Base-by-base conservation (phyloP, 2,329 filamentous ascomycete species). In the Xylogone sp. region DNA sequence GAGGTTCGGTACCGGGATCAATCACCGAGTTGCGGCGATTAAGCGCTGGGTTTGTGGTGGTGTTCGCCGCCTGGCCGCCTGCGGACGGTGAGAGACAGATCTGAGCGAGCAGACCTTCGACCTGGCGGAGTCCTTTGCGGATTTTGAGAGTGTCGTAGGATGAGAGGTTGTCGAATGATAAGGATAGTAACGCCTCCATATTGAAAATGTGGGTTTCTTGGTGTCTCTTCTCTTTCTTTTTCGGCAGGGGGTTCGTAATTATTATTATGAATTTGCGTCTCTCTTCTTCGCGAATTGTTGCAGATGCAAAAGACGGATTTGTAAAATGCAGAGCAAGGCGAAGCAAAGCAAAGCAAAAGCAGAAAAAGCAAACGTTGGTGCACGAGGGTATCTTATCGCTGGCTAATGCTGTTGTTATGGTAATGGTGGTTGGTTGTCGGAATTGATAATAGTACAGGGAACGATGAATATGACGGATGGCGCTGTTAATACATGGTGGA, bases 101-200 rank as follows among this genome's bases (percentile, higher is more conserved):
- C 71, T 96, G 92, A 20, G 93, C 93, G 47, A 97, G 81, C 44
- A 97, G 81, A 27, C 91, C 91, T 73, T 97, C 93, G 57, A 97
- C 90, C 73, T 97, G 93, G 60, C 90, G 87, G 59, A 97, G 75
- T 48, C 93, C 94, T 74, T 97, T 97, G 62, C 90, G 87, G 66
- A 97, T 88, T 74, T 96, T 96, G 68, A 81, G 78, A 52, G 86
- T 85, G 63, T 97, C 91, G 69, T 92, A 92, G 46, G 92, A 97
- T 55, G 92, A 95, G 59, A 97, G 86, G 72, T 96, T 96, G 75
- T 97, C 92, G 72, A 97, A 97, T 55, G 93, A 91, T 68, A 96
- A 84, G 43, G 90, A 95, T 51, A 97, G 79, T 22, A 97, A 81
- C 48, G 88, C 84, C 75, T 97, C 94, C 94, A 97, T 97, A n/a